Evolutionary conservation across 2,329 filamentous ascomycete genomes (phyloP), one percentile per base, ranked within the genome.

Genomic region (Hypoxylon sp.): DNA sequence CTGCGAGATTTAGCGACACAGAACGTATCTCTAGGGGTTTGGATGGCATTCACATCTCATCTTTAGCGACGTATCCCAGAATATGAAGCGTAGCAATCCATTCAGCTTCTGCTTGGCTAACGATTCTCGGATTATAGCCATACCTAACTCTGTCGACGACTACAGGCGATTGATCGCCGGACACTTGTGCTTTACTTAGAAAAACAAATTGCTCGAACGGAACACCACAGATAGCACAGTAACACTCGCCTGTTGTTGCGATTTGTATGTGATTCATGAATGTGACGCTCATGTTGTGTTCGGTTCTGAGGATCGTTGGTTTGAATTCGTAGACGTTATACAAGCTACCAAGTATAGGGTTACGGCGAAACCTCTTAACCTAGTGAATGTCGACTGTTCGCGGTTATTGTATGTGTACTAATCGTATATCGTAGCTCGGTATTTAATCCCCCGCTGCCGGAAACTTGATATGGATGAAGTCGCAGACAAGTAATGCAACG

Each of bases 221-320:
- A 20, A 40, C 46, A 8, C 54, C 58, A 10, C 64, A 66, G 22
- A 66, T 59, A 13, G 64, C 64, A 44, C 64, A 66, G 14, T 62
- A 66, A 11, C 58, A 66, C 42, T 54, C 11, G 10, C 6, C 17
- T n/a, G 2, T 6, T 6, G 20, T 42, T 5, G 11, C 6, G 31
- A 66, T 63, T 22, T 20, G 20, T 55, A n/a, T 49, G 27, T 42
- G 17, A 31, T 31, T 8, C 30, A 33, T 25, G 22, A 20, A 13
- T 8, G 25, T 22, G 57, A 5, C 8, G 30, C 30, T 13, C 56
- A 60, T 60, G 35, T 20, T 27, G 50, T 37, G 17, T 20, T 31
- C 8, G 17, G 13, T 42, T 51, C 31, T 20, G 31, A 14, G 10
- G 6, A 17, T 57, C 2, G 42, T 7, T 30, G 14, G 14, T 2